Conservation (phyloP, 2,329 filamentous ascomycete genomes). For the Pezizomycotina sp. region DNA sequence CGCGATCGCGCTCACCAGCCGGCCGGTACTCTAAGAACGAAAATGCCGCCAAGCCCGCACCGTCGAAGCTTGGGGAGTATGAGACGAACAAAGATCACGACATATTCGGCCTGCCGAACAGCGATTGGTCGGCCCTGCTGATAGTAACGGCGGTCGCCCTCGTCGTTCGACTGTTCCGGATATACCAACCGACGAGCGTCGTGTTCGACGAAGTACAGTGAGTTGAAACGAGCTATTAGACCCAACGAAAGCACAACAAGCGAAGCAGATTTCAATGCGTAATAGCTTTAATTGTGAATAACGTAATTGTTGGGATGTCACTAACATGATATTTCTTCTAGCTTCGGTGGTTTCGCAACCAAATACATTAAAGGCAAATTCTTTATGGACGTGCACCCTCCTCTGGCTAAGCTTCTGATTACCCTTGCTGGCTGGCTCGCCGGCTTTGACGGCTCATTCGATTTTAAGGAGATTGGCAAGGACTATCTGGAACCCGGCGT, state of each 20-base stretch:
- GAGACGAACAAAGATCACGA: constrained; percentile 52
- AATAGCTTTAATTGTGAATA: too few relatives aligned
- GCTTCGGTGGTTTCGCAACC: constrained; percentile 92
- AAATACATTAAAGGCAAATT: constrained; percentile 99
- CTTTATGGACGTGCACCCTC: constrained; percentile 99
- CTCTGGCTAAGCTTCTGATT: constrained; percentile 88
- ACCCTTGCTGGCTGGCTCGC: constrained; percentile 88
- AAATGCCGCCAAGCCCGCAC: constrained; percentile 40
- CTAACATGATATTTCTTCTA: constrained; percentile 29
- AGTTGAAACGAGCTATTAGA: too few relatives aligned
- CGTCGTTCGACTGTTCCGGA: constrained; percentile 75
- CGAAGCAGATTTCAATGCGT: too few relatives aligned
- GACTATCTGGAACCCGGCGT: constrained; percentile 91
- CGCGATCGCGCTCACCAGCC: constrained; percentile 14
- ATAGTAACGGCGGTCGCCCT: constrained; percentile 58
- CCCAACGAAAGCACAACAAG: too few relatives aligned
- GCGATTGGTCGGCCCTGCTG: constrained; percentile 65
- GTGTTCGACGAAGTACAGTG: constrained; percentile 99
- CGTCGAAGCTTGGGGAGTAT: constrained; percentile 26
- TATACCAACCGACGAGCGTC: constrained; percentile 89
- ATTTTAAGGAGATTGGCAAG: constrained; percentile 99
- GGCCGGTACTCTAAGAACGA: neutral
- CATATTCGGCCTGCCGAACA: constrained; percentile 67
- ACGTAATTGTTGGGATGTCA: neutral
- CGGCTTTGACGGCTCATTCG: constrained; percentile 87